These are phyloP conservation scores for Zanthoxylum bungeanum DNA, from an alignment of 345 rosid genomes.

Conservation along the genomic window DNA sequence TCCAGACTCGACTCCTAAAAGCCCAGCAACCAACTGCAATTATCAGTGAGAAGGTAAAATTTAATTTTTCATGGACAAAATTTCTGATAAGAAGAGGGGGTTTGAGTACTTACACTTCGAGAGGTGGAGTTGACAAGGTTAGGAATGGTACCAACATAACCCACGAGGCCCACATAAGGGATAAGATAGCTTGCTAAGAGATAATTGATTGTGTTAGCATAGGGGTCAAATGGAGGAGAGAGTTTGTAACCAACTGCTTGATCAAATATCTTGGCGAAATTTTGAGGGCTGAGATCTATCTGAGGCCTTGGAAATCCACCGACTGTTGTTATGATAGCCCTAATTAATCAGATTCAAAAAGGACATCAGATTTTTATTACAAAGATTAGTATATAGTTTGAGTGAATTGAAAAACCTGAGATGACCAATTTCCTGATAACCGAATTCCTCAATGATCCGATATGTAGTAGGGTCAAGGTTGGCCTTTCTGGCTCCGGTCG, in stretches of 20 bases:
- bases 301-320: constrained; percentile 63
- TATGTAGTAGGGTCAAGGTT: constrained; percentile 42
- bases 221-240: constrained; percentile 66
- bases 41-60: no score
- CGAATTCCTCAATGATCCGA: constrained; percentile 57
- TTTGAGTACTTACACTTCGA: constrained; percentile 30
- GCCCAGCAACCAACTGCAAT: constrained; percentile 47
- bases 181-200: constrained; percentile 52
- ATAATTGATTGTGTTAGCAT: constrained; percentile 43
- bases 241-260: constrained; percentile 44
- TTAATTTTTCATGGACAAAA: no score
- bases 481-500: constrained; percentile 49
- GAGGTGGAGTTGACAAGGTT: constrained; percentile 30
- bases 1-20: constrained; percentile 63
- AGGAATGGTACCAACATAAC: constrained; percentile 69
- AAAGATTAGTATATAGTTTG: no score
- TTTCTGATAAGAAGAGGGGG: no score
- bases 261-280: constrained; percentile 45
- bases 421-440: constrained; percentile 71
- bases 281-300: constrained; percentile 39
- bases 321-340: constrained; percentile 49
- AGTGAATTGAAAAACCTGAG: constrained; percentile 38
- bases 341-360: no score
- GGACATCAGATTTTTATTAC: no score
- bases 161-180: constrained; percentile 69